Evolutionary conservation across 495 filamentous ascomycete genomes (phyloP).

Genomic region (Penicillium coprophilum): DNA sequence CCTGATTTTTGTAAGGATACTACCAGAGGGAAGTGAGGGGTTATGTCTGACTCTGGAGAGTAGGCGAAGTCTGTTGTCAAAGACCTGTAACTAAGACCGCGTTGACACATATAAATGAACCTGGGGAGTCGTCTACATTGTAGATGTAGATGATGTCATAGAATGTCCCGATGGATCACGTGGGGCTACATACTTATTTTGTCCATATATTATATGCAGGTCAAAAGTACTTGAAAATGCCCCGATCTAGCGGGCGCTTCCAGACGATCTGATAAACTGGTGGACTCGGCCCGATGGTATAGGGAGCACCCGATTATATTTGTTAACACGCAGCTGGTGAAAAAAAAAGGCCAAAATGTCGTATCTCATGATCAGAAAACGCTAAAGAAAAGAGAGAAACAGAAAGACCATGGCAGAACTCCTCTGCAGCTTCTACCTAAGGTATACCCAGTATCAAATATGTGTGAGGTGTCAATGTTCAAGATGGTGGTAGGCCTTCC

Average conservation of each 20-base stretch:
- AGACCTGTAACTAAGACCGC: no score
- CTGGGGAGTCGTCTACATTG: no score
- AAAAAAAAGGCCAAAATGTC: slow-evolving; percentile 7
- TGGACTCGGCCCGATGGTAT: slow-evolving; percentile 2
- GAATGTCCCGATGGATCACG: background rate
- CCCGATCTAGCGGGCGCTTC: background rate
- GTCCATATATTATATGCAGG: background rate
- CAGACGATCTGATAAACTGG: background rate
- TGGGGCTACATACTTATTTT: background rate
- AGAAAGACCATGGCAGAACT: background rate
- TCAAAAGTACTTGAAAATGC: slow-evolving; percentile 1
- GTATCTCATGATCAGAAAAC: slow-evolving; percentile 7
- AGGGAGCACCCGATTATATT: background rate
- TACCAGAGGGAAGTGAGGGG: background rate
- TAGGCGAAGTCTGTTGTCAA: no score
- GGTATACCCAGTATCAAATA: background rate
- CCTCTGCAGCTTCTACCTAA: background rate
- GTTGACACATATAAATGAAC: no score
- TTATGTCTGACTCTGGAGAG: background rate
- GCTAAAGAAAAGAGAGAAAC: background rate
- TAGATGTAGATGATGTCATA: background rate
- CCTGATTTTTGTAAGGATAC: background rate
- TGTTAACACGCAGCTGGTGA: background rate
- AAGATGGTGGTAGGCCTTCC: background rate
- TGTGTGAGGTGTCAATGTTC: background rate